phyloP scores from a whole-genome alignment of 139 green algal genomes.

The Trebouxia sp. region DNA sequence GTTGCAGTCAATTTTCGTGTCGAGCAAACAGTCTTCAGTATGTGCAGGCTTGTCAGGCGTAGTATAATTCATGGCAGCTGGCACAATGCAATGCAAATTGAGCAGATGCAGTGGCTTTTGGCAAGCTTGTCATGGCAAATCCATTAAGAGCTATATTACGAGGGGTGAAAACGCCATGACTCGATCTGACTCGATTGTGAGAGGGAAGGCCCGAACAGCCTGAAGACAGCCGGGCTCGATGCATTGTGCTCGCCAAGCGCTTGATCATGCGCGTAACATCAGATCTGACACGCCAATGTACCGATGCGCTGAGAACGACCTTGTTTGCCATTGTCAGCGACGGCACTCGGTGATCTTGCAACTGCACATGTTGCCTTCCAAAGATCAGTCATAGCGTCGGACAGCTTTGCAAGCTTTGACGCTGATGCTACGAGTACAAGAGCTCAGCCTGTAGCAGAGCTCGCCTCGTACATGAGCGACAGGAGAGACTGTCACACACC shows the following conservation, averaged over 20 bases:
- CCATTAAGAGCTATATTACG: too few relatives aligned
- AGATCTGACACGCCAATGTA: neutral
- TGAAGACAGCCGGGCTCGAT: neutral
- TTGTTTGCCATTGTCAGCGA: neutral
- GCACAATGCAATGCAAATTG: too few relatives aligned
- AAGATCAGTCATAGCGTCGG: conserved; percentile 7
- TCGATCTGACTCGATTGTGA: neutral
- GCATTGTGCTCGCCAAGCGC: neutral
- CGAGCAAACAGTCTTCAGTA: too few relatives aligned
- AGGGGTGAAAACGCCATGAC: neutral
- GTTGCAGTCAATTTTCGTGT: too few relatives aligned
- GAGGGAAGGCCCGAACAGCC: neutral
- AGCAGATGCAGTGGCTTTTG: too few relatives aligned
- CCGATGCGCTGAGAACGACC: neutral
- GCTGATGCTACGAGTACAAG: neutral
- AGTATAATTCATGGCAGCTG: too few relatives aligned
- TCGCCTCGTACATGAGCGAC: neutral
- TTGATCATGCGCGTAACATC: neutral
- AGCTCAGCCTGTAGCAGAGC: neutral
- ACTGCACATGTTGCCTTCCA: neutral
- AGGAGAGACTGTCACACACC: neutral
- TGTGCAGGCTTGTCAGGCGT: too few relatives aligned
- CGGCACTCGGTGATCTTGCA: neutral
- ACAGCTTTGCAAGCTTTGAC: neutral
- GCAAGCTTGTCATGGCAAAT: too few relatives aligned